Evolutionary conservation across 495 filamentous ascomycete species (phyloP), one percentile per base, ranked within the genome.

Genomic region (Penicillium macrosclerotiorum): DNA sequence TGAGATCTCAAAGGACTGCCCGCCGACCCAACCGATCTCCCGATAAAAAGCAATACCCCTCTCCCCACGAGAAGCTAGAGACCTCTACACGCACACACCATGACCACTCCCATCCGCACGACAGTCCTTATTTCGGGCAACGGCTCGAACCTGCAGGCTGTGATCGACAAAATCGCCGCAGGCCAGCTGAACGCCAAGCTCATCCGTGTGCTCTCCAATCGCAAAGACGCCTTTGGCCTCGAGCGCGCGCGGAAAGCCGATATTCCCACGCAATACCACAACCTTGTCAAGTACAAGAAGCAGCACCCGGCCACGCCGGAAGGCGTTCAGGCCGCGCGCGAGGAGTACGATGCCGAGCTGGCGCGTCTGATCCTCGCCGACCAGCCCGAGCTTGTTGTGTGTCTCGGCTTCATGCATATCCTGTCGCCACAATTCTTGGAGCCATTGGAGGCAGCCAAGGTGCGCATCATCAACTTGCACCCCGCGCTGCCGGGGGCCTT

Each of bases 91-190:
- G 11, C 18, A 14, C 49, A 57, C 30, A 34, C n/a, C n/a, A 73
- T 72, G 68, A 12, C 54, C 16, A 22, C 54, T 3, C 62, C 64
- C 27, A 65, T 69, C 30, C 73, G 71, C 23, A 63, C 84, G 33
- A 80, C 81, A 29, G 75, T 88, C 42, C 76, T 88, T 43, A 87
- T 89, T 40, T 91, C 84, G 45, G 91, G 88, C 60, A 82, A 77
- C 52, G 92, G 92, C 50, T 80, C 87, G 37, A 96, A 96, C 61
- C 81, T 97, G 18, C 90, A 95, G 72, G 90, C 90, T 24, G 77
- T 96, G 29, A 93, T 96, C 57, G 85, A 95, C 65, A 84, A 85
- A 36, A 71, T 78, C 35, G 64, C 68, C 24, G 64, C 72, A 13
- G 65, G 69, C 16, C 55, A 65, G 6, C 76, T 88, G 42, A 78